phyloP scores from a whole-genome alignment of 2,329 filamentous ascomycete species.

The Mycosphaerella sp. region DNA sequence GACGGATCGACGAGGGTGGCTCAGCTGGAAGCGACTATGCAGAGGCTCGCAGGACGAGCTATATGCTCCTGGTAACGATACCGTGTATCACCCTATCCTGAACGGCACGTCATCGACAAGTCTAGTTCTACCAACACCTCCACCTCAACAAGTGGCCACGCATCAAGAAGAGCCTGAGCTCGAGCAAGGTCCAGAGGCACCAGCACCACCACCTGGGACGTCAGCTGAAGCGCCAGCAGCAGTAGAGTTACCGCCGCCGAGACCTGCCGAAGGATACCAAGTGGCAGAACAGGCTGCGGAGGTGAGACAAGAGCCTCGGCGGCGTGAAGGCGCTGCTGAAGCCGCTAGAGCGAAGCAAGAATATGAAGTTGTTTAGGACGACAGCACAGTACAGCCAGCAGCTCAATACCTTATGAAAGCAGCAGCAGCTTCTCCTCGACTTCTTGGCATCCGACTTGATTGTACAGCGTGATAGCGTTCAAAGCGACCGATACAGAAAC shows the following conservation, averaged over 20 bases:
- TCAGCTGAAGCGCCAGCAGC: background rate
- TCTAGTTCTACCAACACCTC: background rate
- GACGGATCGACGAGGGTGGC: slow-evolving; percentile 28
- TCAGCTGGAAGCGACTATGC: slow-evolving; percentile 28
- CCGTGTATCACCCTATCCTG: slow-evolving; percentile 16
- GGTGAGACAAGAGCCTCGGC: background rate
- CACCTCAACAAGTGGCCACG: background rate
- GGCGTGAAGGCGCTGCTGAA: background rate
- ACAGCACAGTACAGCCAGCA: background rate
- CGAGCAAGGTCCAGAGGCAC: background rate
- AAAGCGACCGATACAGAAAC: slow-evolving; percentile 3
- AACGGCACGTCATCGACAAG: background rate
- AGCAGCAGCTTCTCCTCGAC: background rate
- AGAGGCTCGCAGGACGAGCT: slow-evolving; percentile 20
- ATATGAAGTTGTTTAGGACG: background rate
- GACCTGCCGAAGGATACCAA: background rate
- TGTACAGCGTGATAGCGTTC: slow-evolving; percentile 11
- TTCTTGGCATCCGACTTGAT: background rate
- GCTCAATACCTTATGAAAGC: background rate
- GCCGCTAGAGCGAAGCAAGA: background rate
- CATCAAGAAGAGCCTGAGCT: background rate
- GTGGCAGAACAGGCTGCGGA: background rate
- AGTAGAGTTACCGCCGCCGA: background rate
- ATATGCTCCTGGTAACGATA: slow-evolving; percentile 15
- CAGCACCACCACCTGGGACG: background rate